These are phyloP conservation scores for Nyctanthes arbortristis DNA, from an alignment of 257 asterid species.

Conservation along the genomic window DNA sequence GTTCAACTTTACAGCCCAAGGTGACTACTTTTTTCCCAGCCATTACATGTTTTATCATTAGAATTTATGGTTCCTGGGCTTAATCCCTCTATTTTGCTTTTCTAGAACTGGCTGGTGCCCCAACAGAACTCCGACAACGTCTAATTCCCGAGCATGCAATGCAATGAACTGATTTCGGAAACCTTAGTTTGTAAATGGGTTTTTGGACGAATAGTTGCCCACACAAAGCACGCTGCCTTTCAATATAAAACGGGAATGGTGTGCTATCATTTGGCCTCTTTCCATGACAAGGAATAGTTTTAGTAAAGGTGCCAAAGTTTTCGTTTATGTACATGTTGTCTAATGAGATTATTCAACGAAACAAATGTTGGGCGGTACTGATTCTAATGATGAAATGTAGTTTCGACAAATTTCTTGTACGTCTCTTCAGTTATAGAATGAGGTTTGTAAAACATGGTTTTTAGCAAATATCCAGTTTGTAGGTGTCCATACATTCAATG, in stretches of 20 bases:
- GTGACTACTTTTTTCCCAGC: slow-evolving; percentile 28
- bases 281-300: not conserved
- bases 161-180: slow-evolving; percentile 22
- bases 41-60: not conserved
- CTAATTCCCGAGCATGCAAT: slow-evolving; percentile 36
- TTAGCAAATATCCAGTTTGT: slow-evolving; percentile 17
- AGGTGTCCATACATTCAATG: slow-evolving; percentile 20
- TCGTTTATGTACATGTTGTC: not conserved
- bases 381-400: slow-evolving; percentile 1
- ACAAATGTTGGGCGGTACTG: not conserved
- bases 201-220: slow-evolving; percentile 23
- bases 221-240: no score
- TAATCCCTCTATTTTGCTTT: not conserved
- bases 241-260: no score
- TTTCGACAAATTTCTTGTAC: slow-evolving; percentile 15
- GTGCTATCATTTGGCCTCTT: not conserved
- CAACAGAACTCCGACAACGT: slow-evolving; percentile 44
- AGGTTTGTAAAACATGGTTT: slow-evolving; percentile 3
- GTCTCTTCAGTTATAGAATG: slow-evolving; percentile 18
- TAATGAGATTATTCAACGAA: not conserved
- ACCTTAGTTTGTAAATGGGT: slow-evolving; percentile 26
- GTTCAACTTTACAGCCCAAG: slow-evolving; percentile 77
- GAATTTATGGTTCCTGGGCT: not conserved
- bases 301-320: not conserved
- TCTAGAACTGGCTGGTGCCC: slow-evolving; percentile 49